Evolutionary conservation across 768 basidiomycete species (phyloP).

Genomic region (Amyloporia xantha): DNA sequence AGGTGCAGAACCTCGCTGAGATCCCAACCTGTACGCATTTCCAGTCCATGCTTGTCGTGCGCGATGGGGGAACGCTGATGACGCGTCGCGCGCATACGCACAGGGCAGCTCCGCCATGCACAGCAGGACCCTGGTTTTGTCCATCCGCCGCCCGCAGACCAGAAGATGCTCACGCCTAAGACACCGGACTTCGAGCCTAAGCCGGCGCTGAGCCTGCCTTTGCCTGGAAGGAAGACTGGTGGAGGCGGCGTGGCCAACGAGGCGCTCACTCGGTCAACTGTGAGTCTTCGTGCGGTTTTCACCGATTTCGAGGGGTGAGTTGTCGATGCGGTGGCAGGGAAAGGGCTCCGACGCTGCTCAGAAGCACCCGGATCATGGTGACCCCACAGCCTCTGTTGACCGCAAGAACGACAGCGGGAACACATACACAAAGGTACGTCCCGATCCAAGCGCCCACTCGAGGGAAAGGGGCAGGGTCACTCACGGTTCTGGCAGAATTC

Average conservation of each 20-base stretch:
- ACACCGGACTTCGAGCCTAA: neutral
- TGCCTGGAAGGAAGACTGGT: neutral
- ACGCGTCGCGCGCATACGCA: neutral
- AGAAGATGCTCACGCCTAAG: neutral
- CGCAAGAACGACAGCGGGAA: neutral
- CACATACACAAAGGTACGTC: neutral
- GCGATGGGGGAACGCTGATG: neutral
- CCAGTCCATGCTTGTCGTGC: neutral
- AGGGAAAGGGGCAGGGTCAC: neutral
- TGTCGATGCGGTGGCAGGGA: neutral
- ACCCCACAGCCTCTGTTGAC: neutral
- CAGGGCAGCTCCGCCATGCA: constrained; percentile 5
- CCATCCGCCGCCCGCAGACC: neutral
- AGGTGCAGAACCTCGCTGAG: neutral
- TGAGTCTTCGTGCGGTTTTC: too few species aligned
- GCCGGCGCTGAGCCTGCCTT: neutral
- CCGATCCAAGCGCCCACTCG: neutral
- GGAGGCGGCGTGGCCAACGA: neutral
- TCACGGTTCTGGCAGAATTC: neutral
- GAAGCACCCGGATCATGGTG: neutral
- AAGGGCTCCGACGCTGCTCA: neutral
- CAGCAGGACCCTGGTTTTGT: constrained; percentile 1
- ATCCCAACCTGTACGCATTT: constrained; percentile 3
- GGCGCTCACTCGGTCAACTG: neutral
- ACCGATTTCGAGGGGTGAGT: too few species aligned